A percentile compares a stretch with the other conserved stretches of the same genome.
phyloP scores from a whole-genome alignment of 2,329 filamentous ascomycete genomes.

The Xylariaceae sp. region DNA sequence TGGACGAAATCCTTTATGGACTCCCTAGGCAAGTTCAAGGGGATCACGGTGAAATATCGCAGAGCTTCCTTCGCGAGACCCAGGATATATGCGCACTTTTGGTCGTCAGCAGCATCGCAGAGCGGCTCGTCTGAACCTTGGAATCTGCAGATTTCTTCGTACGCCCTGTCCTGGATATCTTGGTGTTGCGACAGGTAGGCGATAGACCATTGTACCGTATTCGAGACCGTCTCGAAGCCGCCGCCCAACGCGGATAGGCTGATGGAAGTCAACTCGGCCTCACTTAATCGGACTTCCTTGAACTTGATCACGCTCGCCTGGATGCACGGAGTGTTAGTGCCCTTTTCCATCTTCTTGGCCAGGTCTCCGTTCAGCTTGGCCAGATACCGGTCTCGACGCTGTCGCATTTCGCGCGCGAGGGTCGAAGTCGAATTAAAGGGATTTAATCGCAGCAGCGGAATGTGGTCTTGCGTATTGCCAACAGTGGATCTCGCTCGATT shows the following conservation, averaged over 20 bases:
- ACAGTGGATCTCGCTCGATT: constrained; percentile 74
- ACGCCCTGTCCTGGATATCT: constrained; percentile 64
- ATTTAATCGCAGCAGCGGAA: constrained; percentile 69
- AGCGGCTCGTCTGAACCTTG: constrained; percentile 43
- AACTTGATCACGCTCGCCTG: constrained; percentile 32
- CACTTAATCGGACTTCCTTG: constrained; percentile 38
- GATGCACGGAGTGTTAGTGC: constrained; percentile 33
- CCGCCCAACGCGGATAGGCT: constrained; percentile 79
- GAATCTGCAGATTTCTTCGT: constrained; percentile 54
- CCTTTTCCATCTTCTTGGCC: constrained; percentile 36
- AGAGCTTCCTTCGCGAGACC: constrained; percentile 75
- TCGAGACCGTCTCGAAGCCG: constrained; percentile 76
- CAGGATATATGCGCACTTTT: constrained; percentile 69
- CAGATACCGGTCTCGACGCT: constrained; percentile 63
- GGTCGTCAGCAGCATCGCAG: constrained; percentile 66
- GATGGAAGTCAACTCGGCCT: constrained; percentile 72
- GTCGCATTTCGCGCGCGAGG: constrained; percentile 60
- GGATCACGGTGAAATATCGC: constrained; percentile 75
- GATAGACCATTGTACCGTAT: constrained; percentile 74
- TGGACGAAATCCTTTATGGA: constrained; percentile 70
- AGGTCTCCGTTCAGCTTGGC: constrained; percentile 62
- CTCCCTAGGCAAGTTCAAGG: constrained; percentile 69
- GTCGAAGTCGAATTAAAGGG: constrained; percentile 26
- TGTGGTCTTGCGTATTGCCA: constrained; percentile 82
- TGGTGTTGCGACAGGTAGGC: constrained; percentile 68